Percentiles rank a stretch among this genome's conserved stretches.
These are phyloP conservation scores for Yamadazyma aaseri DNA, from an alignment of 1,139 yeast species.

Conservation along the genomic window DNA sequence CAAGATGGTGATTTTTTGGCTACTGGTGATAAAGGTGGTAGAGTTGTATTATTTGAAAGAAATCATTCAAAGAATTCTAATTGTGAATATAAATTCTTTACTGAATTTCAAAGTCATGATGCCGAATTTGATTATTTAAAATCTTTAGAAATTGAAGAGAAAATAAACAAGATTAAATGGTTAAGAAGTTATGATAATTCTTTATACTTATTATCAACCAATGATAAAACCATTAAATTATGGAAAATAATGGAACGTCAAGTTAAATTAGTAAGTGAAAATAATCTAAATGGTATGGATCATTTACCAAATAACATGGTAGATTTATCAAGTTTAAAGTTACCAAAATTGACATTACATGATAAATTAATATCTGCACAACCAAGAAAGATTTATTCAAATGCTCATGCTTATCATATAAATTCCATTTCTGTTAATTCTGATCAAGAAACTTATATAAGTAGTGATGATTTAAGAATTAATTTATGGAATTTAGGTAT, in stretches of 20 bases:
- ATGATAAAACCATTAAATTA: constrained; percentile 94
- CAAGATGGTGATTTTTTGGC: constrained; percentile 93
- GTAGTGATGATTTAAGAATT: constrained; percentile 92
- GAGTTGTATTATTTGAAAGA: constrained; percentile 93
- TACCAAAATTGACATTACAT: constrained; percentile 87
- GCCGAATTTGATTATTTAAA: constrained; percentile 97
- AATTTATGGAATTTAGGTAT: constrained; percentile 94
- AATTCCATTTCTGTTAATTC: constrained; percentile 92
- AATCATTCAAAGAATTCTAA: constrained; percentile 64
- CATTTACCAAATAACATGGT: constrained; percentile 21
- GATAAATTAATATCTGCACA: constrained; percentile 95
- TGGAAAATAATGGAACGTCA: constrained; percentile 96
- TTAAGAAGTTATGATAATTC: constrained; percentile 84
- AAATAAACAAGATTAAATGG: constrained; percentile 97
- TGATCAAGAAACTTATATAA: constrained; percentile 92
- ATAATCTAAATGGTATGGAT: constrained; percentile 59
- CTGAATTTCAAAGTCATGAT: constrained; percentile 98
- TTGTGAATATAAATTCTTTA: constrained; percentile 92
- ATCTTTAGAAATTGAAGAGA: constrained; percentile 95
- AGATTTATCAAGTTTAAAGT: constrained; percentile 47
- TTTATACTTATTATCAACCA: constrained; percentile 84
- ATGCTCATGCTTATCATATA: constrained; percentile 98
- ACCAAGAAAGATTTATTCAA: constrained; percentile 87
- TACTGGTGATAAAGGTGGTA: constrained; percentile 98
- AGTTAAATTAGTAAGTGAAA: constrained; percentile 88